Conservation (phyloP, 805 yeast genomes). For the Candida ipomoeae region DNA sequence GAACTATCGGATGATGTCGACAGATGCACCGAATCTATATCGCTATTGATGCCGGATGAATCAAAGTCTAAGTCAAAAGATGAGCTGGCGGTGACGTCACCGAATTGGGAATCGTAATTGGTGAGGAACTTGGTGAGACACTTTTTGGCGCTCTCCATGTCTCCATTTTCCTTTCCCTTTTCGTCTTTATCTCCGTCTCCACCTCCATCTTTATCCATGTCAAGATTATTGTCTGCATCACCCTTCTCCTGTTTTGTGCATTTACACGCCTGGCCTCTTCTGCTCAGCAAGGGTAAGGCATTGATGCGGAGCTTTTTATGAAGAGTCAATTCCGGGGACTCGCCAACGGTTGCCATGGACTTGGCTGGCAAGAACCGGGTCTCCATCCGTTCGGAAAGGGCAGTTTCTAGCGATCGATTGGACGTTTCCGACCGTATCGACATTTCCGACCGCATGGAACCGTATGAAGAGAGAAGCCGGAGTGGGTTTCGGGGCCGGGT, state of each 20-base stretch:
- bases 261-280: not conserved
- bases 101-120: not conserved
- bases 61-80: slow-evolving; percentile 1
- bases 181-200: not conserved
- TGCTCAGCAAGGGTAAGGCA: slow-evolving; percentile 18
- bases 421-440: not conserved
- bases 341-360: slow-evolving; percentile 37
- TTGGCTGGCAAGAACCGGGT: slow-evolving; percentile 18
- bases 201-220: not conserved
- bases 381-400: not conserved
- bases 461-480: slow-evolving; percentile 23
- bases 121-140: not conserved
- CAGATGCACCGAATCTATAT: not conserved
- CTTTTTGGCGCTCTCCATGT: not conserved
- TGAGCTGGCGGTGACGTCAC: not conserved
- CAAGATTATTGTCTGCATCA: not conserved
- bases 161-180: no score
- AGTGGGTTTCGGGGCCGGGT: slow-evolving; percentile 18
- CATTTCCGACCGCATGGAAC: slow-evolving; percentile 2
- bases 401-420: not conserved
- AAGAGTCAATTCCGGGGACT: slow-evolving; percentile 33
- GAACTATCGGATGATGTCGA: slow-evolving; percentile 2
- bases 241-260: not conserved
- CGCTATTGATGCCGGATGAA: slow-evolving; percentile 1
- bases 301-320: slow-evolving; percentile 41